These are phyloP conservation scores for Penicillium sp. DNA, from an alignment of 2,329 filamentous ascomycete genomes.

Conservation along the genomic window DNA sequence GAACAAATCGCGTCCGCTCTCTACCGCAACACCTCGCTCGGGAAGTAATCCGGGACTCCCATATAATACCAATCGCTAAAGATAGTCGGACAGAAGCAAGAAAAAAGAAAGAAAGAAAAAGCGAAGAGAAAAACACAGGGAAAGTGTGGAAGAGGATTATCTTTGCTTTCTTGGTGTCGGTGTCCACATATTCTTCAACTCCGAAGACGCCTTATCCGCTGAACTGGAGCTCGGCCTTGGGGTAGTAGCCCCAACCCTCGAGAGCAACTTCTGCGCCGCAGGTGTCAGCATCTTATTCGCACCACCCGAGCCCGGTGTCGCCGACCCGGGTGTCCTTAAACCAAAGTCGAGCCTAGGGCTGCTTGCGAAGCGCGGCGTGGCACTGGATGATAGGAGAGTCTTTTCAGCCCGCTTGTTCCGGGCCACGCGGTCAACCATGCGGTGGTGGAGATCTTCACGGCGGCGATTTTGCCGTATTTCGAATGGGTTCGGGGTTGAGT, in stretches of 20 bases:
- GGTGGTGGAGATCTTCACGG: conserved; percentile 80
- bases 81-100: background rate
- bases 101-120: conserved; percentile 1
- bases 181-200: conserved; percentile 46
- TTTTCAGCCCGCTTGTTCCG: conserved; percentile 70
- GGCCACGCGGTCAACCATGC: conserved; percentile 82
- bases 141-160: conserved; percentile 16
- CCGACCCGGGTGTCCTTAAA: conserved; percentile 29
- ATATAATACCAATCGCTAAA: background rate
- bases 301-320: conserved; percentile 23
- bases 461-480: conserved; percentile 74
- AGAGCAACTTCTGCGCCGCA: conserved; percentile 49
- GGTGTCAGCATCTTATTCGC: conserved; percentile 47
- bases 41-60: background rate
- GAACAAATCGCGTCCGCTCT: background rate
- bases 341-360: conserved; percentile 45
- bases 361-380: conserved; percentile 44
- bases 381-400: conserved; percentile 38
- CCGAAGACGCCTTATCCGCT: conserved; percentile 23
- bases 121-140: background rate
- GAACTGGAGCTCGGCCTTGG: conserved; percentile 22
- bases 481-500: conserved; percentile 74
- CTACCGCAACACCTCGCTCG: background rate
- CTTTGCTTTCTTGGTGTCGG: conserved; percentile 39
- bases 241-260: conserved; percentile 42